Evolutionary conservation across 805 yeast species (phyloP), one percentile per base, ranked within the genome.

Genomic region (Candida nitratophila): DNA sequence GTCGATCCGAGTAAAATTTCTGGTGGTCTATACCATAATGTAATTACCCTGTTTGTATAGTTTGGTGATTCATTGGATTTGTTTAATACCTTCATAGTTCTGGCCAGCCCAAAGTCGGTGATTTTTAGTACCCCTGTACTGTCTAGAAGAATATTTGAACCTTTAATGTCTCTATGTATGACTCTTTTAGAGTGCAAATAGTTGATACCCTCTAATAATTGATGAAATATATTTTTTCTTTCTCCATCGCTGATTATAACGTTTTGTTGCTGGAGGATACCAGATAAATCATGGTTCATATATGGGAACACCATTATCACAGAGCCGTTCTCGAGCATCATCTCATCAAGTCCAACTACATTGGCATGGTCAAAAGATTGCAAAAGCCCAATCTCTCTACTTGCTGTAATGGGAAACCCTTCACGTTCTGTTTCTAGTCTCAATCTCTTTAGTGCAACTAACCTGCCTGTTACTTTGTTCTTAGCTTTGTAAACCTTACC

Each of bases 21-120:
- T 0, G 98, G 98, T 1, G 99, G 99, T 47, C 99, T 75, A 61
- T 93, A 91, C 99, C 99, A 93, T 33, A 93, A 68, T 0, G 99
- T 93, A 43, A 93, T 93, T 35, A 93, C 98, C 44, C 99, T 68
- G 60, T 93, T 93, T 2, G 99, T 91, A 63, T 91, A 91, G 54
- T 89, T 93, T 3, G 86, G 85, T 19, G 76, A 69, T 40, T 75
- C 76, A 9, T 72, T 70, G 3, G 66, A 60, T 48, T 67, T 68
- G 31, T 75, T 65, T 30, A 63, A 55, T 21, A 73, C 69, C 55
- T 79, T 81, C 86, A 86, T 82, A 43, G 77, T 78, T 53, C 93
- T 68, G 0, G 95, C 95, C 44, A 86, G 68, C 1, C 95, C 95
- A 64, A 86, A 86, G 65, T 86, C 95, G 0, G 93, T 86, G 43